Conservation (phyloP, 495 filamentous ascomycete species). For the Hypoxylon cercidicola region DNA sequence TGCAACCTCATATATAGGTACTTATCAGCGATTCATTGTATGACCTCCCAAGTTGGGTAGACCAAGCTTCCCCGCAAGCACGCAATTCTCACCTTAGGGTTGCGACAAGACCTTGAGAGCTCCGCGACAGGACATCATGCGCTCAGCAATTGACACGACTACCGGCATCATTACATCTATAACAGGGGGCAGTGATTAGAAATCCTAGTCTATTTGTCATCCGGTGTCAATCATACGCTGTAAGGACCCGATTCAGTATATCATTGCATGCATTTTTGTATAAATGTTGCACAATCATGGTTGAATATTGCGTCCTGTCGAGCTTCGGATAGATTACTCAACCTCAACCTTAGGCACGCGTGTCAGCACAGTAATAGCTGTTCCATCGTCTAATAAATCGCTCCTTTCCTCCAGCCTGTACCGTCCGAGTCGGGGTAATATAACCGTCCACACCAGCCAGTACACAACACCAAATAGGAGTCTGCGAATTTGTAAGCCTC, state of each 20-base stretch:
- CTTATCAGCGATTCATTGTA: slow-evolving; percentile 15
- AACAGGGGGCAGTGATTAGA: slow-evolving; percentile 26
- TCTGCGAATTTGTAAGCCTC: slow-evolving; percentile 57
- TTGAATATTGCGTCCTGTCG: slow-evolving; percentile 8
- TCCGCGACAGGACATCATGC: slow-evolving; percentile 27
- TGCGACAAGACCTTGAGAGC: slow-evolving; percentile 22
- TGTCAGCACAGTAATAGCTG: slow-evolving; percentile 66
- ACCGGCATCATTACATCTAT: slow-evolving; percentile 17
- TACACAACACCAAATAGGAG: slow-evolving; percentile 70
- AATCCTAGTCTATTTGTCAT: slow-evolving; percentile 42
- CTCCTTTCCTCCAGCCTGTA: slow-evolving; percentile 70
- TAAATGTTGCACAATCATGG: slow-evolving; percentile 13
- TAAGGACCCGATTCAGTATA: slow-evolving; percentile 9
- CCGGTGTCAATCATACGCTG: slow-evolving; percentile 1
- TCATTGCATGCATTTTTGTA: background rate
- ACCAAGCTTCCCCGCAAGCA: slow-evolving; percentile 38
- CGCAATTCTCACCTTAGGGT: slow-evolving; percentile 23
- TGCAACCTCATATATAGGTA: slow-evolving; percentile 35
- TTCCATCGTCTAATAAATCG: slow-evolving; percentile 68
- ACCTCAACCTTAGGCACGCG: slow-evolving; percentile 46
- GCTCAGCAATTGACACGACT: slow-evolving; percentile 23
- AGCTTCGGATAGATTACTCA: slow-evolving; percentile 23
- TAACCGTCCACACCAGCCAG: slow-evolving; percentile 76
- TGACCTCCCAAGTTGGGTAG: slow-evolving; percentile 15
- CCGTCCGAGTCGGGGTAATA: slow-evolving; percentile 66